Conservation (phyloP, 2,329 filamentous ascomycete genomes). For the Xylaria sp. region DNA sequence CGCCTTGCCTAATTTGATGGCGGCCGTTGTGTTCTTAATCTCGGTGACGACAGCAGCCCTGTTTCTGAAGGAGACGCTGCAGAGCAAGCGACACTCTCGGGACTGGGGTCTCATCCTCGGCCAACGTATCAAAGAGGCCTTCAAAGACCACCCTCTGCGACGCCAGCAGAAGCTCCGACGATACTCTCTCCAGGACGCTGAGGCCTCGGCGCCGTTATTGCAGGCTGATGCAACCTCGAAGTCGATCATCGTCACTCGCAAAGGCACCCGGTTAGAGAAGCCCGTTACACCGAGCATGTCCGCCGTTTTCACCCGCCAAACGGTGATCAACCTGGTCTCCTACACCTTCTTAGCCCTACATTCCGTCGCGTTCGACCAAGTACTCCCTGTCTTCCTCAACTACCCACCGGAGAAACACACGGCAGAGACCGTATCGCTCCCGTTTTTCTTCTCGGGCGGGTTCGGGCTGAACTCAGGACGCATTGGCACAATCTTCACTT, state of each 20-base stretch:
- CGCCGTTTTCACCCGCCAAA: slow-evolving; percentile 76
- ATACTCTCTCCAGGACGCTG: slow-evolving; percentile 64
- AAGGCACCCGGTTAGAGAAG: slow-evolving; percentile 41
- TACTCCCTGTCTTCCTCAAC: slow-evolving; percentile 89
- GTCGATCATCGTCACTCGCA: slow-evolving; percentile 9
- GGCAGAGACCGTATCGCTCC: slow-evolving; percentile 69
- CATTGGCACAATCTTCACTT: slow-evolving; percentile 87
- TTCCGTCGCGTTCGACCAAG: slow-evolving; percentile 85
- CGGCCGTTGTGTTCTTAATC: slow-evolving; percentile 79
- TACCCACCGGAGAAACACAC: slow-evolving; percentile 71
- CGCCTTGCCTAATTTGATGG: slow-evolving; percentile 83
- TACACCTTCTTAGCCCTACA: slow-evolving; percentile 88
- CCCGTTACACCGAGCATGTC: slow-evolving; percentile 43
- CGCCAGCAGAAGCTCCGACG: slow-evolving; percentile 52
- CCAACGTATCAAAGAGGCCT: slow-evolving; percentile 65
- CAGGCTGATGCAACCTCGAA: slow-evolving; percentile 50
- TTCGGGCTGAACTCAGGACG: slow-evolving; percentile 78
- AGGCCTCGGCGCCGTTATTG: slow-evolving; percentile 67
- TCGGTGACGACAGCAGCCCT: slow-evolving; percentile 79
- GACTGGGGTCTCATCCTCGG: slow-evolving; percentile 85
- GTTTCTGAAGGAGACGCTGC: slow-evolving; percentile 89
- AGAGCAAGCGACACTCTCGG: slow-evolving; percentile 71
- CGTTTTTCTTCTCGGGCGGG: slow-evolving; percentile 84
- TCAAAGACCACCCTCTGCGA: slow-evolving; percentile 42
- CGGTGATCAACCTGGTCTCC: slow-evolving; percentile 76